These are phyloP conservation scores for Zymoseptoria ardabiliae DNA, from an alignment of 2,329 filamentous ascomycete genomes.

Conservation along the genomic window DNA sequence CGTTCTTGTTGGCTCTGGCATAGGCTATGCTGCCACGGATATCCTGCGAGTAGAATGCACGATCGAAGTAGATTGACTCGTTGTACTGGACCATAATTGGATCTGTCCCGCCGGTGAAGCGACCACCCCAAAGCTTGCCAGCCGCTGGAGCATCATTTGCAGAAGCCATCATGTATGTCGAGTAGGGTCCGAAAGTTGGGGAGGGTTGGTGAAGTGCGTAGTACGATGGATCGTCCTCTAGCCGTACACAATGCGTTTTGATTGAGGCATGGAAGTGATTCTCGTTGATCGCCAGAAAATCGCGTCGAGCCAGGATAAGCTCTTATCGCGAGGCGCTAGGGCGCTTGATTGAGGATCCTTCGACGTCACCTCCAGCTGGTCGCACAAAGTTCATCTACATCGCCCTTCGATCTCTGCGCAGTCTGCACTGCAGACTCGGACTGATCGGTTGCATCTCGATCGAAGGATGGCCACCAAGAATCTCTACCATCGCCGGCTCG, in stretches of 20 bases:
- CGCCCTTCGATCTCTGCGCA: background rate
- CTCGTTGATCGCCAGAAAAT: background rate
- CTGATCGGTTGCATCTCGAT: too few species aligned
- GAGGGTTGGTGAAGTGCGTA: too few species aligned
- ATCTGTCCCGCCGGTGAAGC: slow-evolving; percentile 66
- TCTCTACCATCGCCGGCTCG: slow-evolving; percentile 74
- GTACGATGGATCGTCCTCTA: too few species aligned
- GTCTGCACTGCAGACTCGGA: background rate
- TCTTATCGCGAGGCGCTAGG: background rate
- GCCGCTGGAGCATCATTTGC: slow-evolving; percentile 18
- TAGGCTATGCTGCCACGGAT: slow-evolving; percentile 75
- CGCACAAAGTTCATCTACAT: background rate
- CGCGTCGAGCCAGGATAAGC: background rate
- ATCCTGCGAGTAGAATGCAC: slow-evolving; percentile 69
- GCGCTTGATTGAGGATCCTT: background rate
- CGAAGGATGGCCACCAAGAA: slow-evolving; percentile 52
- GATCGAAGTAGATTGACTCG: slow-evolving; percentile 71
- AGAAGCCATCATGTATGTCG: slow-evolving; percentile 10
- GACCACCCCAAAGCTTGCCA: slow-evolving; percentile 53
- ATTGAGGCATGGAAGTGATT: background rate
- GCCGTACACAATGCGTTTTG: too few species aligned
- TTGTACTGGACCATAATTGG: slow-evolving; percentile 85
- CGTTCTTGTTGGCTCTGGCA: slow-evolving; percentile 69
- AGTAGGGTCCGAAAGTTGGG: too few species aligned
- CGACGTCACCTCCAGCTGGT: background rate